Percentiles rank a stretch among this genome's conserved stretches.
Conservation (phyloP, 768 basidiomycete genomes). For the Leccinum olivaceopallidum region DNA sequence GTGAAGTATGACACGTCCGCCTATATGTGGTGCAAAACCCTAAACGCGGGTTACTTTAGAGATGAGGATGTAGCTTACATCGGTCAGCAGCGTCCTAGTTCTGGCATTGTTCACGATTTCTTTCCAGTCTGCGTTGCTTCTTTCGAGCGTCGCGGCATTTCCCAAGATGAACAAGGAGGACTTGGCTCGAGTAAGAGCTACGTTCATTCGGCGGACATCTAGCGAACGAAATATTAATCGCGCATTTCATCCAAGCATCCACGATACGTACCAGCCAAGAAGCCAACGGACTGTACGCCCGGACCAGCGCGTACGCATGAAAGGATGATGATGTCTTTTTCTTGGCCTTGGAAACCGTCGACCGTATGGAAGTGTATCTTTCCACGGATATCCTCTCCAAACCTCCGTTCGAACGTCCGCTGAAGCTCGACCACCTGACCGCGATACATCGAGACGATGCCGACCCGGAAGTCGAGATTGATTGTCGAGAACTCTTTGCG, state of each 20-base stretch:
- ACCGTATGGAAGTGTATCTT: slow-evolving; percentile 95
- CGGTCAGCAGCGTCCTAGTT: slow-evolving; percentile 57
- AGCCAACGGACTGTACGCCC: slow-evolving; percentile 80
- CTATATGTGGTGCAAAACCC: slow-evolving; percentile 15
- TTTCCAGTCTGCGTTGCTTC: slow-evolving; percentile 81
- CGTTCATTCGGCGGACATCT: slow-evolving; percentile 94
- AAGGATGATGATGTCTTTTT: slow-evolving; percentile 97
- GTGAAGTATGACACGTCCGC: slow-evolving; percentile 42
- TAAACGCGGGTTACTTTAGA: background rate
- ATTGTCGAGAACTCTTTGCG: slow-evolving; percentile 58
- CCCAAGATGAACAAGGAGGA: slow-evolving; percentile 95
- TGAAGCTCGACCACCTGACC: slow-evolving; percentile 82
- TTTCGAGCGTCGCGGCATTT: slow-evolving; percentile 83
- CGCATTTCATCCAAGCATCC: background rate
- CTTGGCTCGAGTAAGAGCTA: slow-evolving; percentile 95
- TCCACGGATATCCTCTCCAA: slow-evolving; percentile 67
- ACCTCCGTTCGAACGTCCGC: slow-evolving; percentile 64
- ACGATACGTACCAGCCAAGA: slow-evolving; percentile 65
- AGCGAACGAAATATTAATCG: slow-evolving; percentile 4
- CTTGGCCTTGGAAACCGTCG: slow-evolving; percentile 98
- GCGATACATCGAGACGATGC: slow-evolving; percentile 92
- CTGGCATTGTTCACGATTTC: slow-evolving; percentile 77
- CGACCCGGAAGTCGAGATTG: slow-evolving; percentile 57
- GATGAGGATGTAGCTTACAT: slow-evolving; percentile 42
- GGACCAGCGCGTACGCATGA: slow-evolving; percentile 95